A percentile compares a stretch with the other conserved stretches of the same genome.
These are phyloP conservation scores for Fusarium buxicola DNA, from an alignment of 2,329 filamentous ascomycete genomes.

Conservation along the genomic window DNA sequence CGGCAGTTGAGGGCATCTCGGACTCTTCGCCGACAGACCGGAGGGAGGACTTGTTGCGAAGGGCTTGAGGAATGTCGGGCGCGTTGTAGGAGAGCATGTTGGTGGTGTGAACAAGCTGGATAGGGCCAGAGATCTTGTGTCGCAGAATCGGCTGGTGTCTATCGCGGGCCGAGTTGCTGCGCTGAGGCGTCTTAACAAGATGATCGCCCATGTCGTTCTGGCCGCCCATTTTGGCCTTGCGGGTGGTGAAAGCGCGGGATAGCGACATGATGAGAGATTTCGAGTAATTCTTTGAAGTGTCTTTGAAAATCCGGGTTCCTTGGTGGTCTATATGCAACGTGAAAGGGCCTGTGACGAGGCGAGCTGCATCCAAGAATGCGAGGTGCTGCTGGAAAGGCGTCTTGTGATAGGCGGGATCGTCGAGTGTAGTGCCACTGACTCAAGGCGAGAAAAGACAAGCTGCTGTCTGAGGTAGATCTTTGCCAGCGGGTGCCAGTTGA, in stretches of 20 bases:
- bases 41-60: constrained; percentile 60
- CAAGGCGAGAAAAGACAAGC: constrained; percentile 17
- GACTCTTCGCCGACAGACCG: constrained; percentile 73
- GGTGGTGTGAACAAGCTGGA: constrained; percentile 91
- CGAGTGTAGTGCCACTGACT: constrained; percentile 37
- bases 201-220: constrained; percentile 58
- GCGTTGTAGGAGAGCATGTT: constrained; percentile 97
- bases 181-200: constrained; percentile 55
- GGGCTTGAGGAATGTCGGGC: constrained; percentile 76
- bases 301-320: constrained; percentile 7
- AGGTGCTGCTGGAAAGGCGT: constrained; percentile 13
- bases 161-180: constrained; percentile 60
- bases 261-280: constrained; percentile 60
- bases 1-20: constrained; percentile 68
- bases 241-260: constrained; percentile 77
- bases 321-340: constrained; percentile 21
- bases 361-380: not conserved
- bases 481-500: constrained; percentile 24
- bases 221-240: constrained; percentile 66
- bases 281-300: constrained; percentile 8
- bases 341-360: constrained; percentile 1
- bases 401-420: constrained; percentile 12
- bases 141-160: constrained; percentile 63
- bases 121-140: constrained; percentile 85
- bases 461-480: constrained; percentile 25